Conservation (phyloP, 2,329 filamentous ascomycete genomes). For the Chaetomiaceae sp. region DNA sequence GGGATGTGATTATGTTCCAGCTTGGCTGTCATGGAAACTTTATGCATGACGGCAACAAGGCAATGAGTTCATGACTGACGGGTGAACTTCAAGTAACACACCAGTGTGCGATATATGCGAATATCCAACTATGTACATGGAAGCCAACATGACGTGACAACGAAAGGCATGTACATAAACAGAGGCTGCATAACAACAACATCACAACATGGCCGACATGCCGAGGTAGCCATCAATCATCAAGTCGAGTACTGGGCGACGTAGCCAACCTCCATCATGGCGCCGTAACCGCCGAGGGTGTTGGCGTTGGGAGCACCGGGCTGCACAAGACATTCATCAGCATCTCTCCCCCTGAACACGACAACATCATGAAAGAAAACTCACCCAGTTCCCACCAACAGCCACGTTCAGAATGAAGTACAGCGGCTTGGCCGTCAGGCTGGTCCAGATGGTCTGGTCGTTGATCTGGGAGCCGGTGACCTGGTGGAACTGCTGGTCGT, state of each 20-base stretch:
- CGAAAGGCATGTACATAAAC: too few species aligned
- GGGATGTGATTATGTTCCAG: too few species aligned
- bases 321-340: constrained; percentile 16
- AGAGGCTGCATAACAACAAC: too few species aligned
- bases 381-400: constrained; percentile 32
- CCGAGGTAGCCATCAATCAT: neutral
- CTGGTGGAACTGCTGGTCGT: constrained; percentile 41
- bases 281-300: constrained; percentile 28
- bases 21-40: too few species aligned
- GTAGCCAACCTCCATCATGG: constrained; percentile 32
- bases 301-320: constrained; percentile 28
- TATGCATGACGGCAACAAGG: too few species aligned
- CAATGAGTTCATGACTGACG: too few species aligned
- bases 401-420: constrained; percentile 31
- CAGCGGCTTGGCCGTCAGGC: constrained; percentile 27
- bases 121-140: too few species aligned
- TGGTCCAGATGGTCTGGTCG: constrained; percentile 40
- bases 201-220: too few species aligned
- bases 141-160: too few species aligned
- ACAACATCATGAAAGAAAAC: constrained; percentile 4
- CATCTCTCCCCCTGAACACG: neutral
- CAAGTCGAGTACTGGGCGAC: constrained; percentile 27
- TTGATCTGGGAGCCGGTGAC: constrained; percentile 40
- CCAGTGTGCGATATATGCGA: too few species aligned
- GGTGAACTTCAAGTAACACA: too few species aligned